Conservation (phyloP, 108 stramenopile genomes). For the Licmophora abbreviata region DNA sequence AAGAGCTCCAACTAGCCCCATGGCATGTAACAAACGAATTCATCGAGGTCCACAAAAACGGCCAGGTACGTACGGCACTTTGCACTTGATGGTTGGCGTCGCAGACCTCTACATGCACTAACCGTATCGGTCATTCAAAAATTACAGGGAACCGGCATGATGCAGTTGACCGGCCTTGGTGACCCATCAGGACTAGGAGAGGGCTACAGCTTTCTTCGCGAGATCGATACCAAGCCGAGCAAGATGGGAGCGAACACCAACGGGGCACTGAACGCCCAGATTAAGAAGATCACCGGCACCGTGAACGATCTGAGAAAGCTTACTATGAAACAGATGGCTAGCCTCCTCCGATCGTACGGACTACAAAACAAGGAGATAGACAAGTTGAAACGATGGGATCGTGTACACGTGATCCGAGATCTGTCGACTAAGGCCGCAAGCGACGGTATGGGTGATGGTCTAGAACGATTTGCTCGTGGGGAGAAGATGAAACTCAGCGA, state of each 20-base stretch:
- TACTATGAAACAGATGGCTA: conserved; percentile 86
- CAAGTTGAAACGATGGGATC: conserved; percentile 88
- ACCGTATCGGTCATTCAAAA: too few relatives aligned
- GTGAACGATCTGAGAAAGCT: conserved; percentile 85
- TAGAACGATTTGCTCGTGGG: conserved; percentile 82
- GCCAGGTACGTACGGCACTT: too few relatives aligned
- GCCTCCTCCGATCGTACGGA: conserved; percentile 69
- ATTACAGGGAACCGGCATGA: conserved; percentile 78
- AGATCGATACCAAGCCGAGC: conserved; percentile 55
- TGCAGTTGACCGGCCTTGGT: conserved; percentile 83
- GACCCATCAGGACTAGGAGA: conserved; percentile 81
- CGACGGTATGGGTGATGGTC: conserved; percentile 81
- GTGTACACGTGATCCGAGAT: conserved; percentile 87
- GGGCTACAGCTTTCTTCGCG: conserved; percentile 68
- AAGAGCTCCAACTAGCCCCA: conserved; percentile 74
- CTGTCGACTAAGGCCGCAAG: conserved; percentile 82
- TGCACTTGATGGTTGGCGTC: too few relatives aligned
- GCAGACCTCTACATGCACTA: too few relatives aligned
- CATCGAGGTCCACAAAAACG: conserved; percentile 84
- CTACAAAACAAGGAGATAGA: conserved; percentile 78
- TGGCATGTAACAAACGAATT: conserved; percentile 83
- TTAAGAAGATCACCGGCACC: conserved; percentile 82
- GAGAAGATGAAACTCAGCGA: conserved; percentile 83
- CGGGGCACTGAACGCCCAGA: conserved; percentile 62
- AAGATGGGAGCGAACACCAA: conserved; percentile 39